Evolutionary conservation across 768 basidiomycete species (phyloP), one percentile per base, ranked within the genome.

Genomic region (Pluteus cervinus): DNA sequence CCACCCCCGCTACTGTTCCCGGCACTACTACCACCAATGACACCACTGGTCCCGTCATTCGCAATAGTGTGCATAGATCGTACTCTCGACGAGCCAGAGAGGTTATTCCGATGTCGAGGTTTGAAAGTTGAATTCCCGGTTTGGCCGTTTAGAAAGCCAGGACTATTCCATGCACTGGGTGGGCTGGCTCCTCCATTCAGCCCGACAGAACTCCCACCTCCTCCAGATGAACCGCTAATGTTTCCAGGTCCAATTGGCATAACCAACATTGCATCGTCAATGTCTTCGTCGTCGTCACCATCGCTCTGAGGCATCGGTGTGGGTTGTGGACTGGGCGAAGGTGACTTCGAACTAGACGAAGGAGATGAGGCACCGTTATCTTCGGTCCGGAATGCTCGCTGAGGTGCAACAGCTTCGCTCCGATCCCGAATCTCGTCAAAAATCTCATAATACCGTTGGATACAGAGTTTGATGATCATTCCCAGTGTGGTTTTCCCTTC

Each of bases 401-500:
- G 58, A 2, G 55, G 61, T 2, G 61, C 60, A 10, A 74, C 44
- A 3, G 78, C 78, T 46, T 88, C 86, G 41, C 69, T 71, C 11
- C 78, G 73, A 58, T 89, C 88, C 40, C 56, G 61, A n/a, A 82
- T 58, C 47, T 90, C 88, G 52, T 89, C 87, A 48, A 91, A 91
- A 21, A 90, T 65, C 53, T 91, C 88, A 54, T 81, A 89, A 54
- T 90, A 91, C 29, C 76, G 75, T 49, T 83, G 73, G 35, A 90
- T 88, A 55, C 85, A 90, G 29, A 86, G 60, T 52, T 79, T 79
- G 56, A 89, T 66, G 28, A 90, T 63, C 43, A 68, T 64, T 3
- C 86, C 86, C 0, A 91, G 64, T 1, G 86, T 87, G 7, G 76
- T 77, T 45, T 62, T 63, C 23, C 71, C 73, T 48, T 76, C 71